Evolutionary conservation across 257 asterid genomes (phyloP), one percentile per base, ranked within the genome.

Genomic region (Knoxia roxburghii): DNA sequence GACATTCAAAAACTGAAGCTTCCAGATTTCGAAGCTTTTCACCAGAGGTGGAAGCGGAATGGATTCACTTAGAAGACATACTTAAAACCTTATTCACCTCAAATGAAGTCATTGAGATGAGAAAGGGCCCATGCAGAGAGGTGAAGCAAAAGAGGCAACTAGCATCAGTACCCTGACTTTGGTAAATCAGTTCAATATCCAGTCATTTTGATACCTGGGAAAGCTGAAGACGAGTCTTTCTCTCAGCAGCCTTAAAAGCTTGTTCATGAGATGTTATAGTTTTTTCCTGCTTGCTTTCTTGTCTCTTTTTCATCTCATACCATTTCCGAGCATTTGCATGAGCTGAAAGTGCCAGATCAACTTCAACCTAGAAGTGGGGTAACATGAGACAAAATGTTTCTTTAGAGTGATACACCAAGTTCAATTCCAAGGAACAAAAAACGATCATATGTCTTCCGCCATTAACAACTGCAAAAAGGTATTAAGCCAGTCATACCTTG

Each of bases 241-340:
- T 83, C 89, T 90, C 99, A 71, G 96, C 99, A 71, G 99, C 99
- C 83, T 87, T 90, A 68, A 94, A 88, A 72, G 96, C 97, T 85
- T 90, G 91, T 77, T 87, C 99, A 78, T 90, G 97, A 13, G 96
- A 94, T 64, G 95, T 84, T 48, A 84, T 48, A 63, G 99, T 94
- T 81, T 94, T 94, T 74, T 83, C 99, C 86, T 94, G 99, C 79
- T 94, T 94, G 82, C 76, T 90, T 79, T 94, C 97, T 82, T 88
- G 97, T 80, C 51, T 90, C 83, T 90, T 94, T 87, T 94, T 94
- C 95, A 81, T 81, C 70, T 84, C 99, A 79, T 88, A 94, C 85
- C 92, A 94, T 55, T 89, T 85, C 61, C 99, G 93, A 75, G 99
- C 97, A 88, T 94, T 94, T n/a, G 99, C 99, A 85, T 94, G 99